Evolutionary conservation across 768 basidiomycete species (phyloP).

Genomic region (Piloderma croceum): DNA sequence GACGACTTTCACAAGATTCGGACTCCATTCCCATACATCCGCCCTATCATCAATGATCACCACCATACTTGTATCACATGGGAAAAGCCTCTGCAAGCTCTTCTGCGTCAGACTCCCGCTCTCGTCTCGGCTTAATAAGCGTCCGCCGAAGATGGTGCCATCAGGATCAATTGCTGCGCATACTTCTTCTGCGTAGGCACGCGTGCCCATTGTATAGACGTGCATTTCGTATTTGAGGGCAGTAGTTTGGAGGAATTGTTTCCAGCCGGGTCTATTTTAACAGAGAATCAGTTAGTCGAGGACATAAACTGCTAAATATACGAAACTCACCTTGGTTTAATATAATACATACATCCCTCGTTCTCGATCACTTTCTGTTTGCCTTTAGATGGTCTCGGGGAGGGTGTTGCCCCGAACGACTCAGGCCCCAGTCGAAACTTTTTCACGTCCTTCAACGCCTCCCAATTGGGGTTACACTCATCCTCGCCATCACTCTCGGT

Average conservation of each 20-base stretch:
- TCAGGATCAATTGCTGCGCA: conserved; percentile 92
- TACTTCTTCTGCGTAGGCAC: conserved; percentile 93
- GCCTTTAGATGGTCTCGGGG: conserved; percentile 32
- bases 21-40: conserved; percentile 98
- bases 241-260: conserved; percentile 66
- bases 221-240: conserved; percentile 93
- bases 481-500: conserved; percentile 40
- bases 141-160: conserved; percentile 75
- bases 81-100: conserved; percentile 86
- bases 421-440: conserved; percentile 88
- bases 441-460: conserved; percentile 84
- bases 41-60: conserved; percentile 98
- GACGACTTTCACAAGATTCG: conserved; percentile 93
- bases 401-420: conserved; percentile 43
- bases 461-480: conserved; percentile 88
- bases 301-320: background rate
- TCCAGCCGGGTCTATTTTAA: conserved; percentile 71
- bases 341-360: conserved; percentile 92
- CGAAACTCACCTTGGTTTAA: conserved; percentile 82
- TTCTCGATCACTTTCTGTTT: conserved; percentile 56
- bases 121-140: conserved; percentile 90
- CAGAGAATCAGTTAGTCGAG: conserved; percentile 7
- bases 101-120: conserved; percentile 94
- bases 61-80: conserved; percentile 97
- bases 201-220: conserved; percentile 99